Evolutionary conservation across 768 basidiomycete species (phyloP), one percentile per base, ranked within the genome.

Genomic region (Tricholoma hemisulphureum): DNA sequence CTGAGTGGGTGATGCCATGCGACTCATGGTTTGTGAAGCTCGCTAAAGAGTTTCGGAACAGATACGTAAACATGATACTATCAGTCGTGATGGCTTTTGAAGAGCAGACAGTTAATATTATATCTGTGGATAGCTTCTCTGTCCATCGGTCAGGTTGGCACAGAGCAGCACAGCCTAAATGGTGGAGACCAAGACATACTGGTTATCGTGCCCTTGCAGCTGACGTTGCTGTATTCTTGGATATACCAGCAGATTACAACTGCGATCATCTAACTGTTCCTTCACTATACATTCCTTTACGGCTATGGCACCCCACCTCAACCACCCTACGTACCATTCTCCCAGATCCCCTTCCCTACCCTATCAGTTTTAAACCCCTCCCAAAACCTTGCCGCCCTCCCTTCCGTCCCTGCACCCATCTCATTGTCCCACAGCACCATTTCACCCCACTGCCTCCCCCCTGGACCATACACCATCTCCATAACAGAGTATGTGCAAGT

Each of bases 11-110:
- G 1, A 65, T 70, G 52, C 64, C 67, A 39, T 69, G 66, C 39
- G 64, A 75, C 55, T 59, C 66, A 13, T 74, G 73, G 48, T 67
- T 86, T 48, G 68, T 86, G 37, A 80, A 78, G 63, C 71, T 81
- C 0, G 86, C 84, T 8, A 78, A 77, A 58, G 79, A 79, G 11
- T 73, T 88, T 63, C 86, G 87, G 67, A 75, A 73, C 20, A 82
- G 80, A 32, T 87, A 86, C 61, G 77, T 86, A 58, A 71, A 74
- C 46, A 80, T 82, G 29, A 78, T 84, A 4, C 70, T 81, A 66
- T 82, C 82, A 76, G 69, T 77, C 26, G 75, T 77, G 16, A 58
- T 66, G 16, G 66, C 43, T 55, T 69, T 46, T 58, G 74, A 64
- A 60, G 63, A 62, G 29, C 57, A 51, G n/a, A 50, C 51, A 21